Evolutionary conservation across 208 protist species (phyloP).

Genomic region (Crithidia bombi): DNA sequence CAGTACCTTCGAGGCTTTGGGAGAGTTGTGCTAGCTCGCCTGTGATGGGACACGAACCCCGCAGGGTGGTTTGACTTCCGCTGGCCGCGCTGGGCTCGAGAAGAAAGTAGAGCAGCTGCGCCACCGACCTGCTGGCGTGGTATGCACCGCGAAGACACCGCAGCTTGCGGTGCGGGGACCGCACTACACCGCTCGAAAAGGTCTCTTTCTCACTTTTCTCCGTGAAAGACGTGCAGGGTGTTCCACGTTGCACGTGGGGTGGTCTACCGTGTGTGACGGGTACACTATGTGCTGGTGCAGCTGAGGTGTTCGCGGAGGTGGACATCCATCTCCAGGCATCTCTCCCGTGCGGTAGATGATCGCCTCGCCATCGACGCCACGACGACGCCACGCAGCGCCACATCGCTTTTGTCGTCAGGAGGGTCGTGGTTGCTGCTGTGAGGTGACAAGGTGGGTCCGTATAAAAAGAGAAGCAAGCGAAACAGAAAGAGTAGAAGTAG

Average conservation of each 20-base stretch:
- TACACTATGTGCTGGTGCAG: background rate
- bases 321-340: too few species aligned
- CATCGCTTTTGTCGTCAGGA: too few species aligned
- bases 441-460: too few species aligned
- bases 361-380: too few species aligned
- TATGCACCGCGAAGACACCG: constrained; percentile 31
- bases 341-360: too few species aligned
- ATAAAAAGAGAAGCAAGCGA: too few species aligned
- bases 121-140: constrained; percentile 32
- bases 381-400: too few species aligned
- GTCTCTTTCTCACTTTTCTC: background rate
- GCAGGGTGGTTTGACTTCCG: background rate
- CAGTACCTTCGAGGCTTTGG: constrained; percentile 4
- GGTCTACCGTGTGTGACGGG: background rate
- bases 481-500: too few species aligned
- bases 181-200: too few species aligned
- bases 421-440: too few species aligned
- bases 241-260: background rate
- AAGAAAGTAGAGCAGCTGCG: constrained; percentile 26
- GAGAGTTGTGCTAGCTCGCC: background rate
- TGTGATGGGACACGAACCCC: background rate
- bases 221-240: background rate
- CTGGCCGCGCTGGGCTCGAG: background rate
- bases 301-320: background rate
- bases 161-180: background rate